Evolutionary conservation across 2,329 filamentous ascomycete genomes (phyloP).

Genomic region (Apiospora pterosperma): DNA sequence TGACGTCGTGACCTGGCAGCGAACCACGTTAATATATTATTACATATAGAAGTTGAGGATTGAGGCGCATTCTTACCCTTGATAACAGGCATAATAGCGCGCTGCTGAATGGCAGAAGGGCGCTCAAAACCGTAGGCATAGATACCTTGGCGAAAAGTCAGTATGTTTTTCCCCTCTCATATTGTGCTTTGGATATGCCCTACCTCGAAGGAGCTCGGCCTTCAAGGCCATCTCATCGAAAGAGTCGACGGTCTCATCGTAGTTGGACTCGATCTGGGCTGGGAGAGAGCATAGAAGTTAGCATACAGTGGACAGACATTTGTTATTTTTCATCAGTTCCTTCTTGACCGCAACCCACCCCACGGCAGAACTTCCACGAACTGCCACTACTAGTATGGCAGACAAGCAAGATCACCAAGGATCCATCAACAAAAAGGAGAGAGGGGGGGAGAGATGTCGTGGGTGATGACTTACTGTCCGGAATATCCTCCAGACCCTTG

Average conservation of each 20-base stretch:
- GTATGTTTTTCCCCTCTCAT: too few species aligned
- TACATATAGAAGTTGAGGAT: not conserved
- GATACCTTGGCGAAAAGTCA: constrained; percentile 61
- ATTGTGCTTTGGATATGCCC: constrained; percentile 30
- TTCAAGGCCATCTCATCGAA: constrained; percentile 99
- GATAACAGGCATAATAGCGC: constrained; percentile 99
- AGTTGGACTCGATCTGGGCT: constrained; percentile 99
- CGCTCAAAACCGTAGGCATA: constrained; percentile 99
- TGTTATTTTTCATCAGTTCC: not conserved
- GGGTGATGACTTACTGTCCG: constrained; percentile 69
- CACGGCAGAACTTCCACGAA: not conserved
- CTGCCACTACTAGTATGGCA: not conserved
- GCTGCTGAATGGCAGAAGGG: constrained; percentile 98
- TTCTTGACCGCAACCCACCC: not conserved
- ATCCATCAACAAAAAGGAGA: not conserved
- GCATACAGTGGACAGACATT: not conserved
- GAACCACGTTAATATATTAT: constrained; percentile 6
- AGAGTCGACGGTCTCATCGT: constrained; percentile 98
- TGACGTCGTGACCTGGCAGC: constrained; percentile 83
- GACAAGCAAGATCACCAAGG: not conserved
- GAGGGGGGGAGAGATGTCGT: not conserved
- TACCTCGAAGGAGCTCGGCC: constrained; percentile 92
- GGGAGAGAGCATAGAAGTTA: constrained; percentile 23
- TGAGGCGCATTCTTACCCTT: constrained; percentile 66
- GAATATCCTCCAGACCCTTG: constrained; percentile 97